phyloP scores from a whole-genome alignment of 2,329 filamentous ascomycete species.

The Hypocreales sp. region DNA sequence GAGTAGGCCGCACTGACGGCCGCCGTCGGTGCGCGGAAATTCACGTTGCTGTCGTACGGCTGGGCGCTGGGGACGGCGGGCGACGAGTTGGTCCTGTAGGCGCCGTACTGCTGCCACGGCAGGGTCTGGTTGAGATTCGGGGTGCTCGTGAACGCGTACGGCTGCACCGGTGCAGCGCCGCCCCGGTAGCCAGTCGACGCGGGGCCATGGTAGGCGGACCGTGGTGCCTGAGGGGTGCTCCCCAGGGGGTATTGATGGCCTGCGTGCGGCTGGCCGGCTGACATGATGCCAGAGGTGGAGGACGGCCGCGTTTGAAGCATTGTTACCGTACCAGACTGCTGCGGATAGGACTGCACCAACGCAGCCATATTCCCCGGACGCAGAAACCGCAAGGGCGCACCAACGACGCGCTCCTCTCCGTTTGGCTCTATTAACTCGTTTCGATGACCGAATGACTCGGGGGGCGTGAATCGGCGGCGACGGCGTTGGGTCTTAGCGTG shows the following conservation, averaged over 20 bases:
- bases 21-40: slow-evolving; percentile 12
- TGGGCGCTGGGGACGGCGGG: slow-evolving; percentile 22
- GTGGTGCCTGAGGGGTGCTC: slow-evolving; percentile 16
- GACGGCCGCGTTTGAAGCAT: slow-evolving; percentile 62
- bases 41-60: slow-evolving; percentile 8
- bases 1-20: slow-evolving; percentile 24
- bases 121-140: slow-evolving; percentile 43
- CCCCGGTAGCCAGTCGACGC: slow-evolving; percentile 36
- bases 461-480: no score
- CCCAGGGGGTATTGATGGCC: slow-evolving; percentile 34
- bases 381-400: background rate
- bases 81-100: slow-evolving; percentile 31
- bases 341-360: slow-evolving; percentile 67
- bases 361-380: slow-evolving; percentile 53
- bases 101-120: slow-evolving; percentile 34
- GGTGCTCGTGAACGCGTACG: slow-evolving; percentile 63
- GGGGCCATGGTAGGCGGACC: slow-evolving; percentile 12
- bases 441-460: slow-evolving; percentile 1
- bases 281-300: slow-evolving; percentile 33
- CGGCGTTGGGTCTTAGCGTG: no score
- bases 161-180: slow-evolving; percentile 47
- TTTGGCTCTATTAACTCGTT: background rate
- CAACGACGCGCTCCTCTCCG: background rate
- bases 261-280: slow-evolving; percentile 31
- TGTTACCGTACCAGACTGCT: slow-evolving; percentile 56